These are phyloP conservation scores for Dactylorhiza incarnata DNA, from an alignment of 106 monocot genomes.

Conservation along the genomic window DNA sequence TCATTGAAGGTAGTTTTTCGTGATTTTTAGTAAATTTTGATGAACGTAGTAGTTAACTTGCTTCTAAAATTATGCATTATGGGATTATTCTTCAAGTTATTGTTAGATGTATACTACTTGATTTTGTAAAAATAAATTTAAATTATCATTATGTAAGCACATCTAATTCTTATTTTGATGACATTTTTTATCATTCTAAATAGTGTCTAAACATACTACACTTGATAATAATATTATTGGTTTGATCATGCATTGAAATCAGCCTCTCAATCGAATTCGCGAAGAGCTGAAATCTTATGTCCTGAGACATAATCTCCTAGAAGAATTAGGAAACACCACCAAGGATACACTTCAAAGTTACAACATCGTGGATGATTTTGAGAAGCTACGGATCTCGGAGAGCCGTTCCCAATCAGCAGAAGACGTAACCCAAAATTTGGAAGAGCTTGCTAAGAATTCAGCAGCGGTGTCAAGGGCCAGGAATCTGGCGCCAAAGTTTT, in stretches of 20 bases:
- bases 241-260: neutral
- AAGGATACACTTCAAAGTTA: conserved; percentile 60
- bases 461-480: conserved; percentile 9
- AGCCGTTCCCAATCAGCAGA: conserved; percentile 11
- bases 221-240: neutral
- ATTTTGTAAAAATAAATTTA: too few species aligned
- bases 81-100: too few species aligned
- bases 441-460: conserved; percentile 12
- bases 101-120: too few species aligned
- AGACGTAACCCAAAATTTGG: conserved; percentile 15
- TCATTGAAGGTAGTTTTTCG: neutral
- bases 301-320: conserved; percentile 33
- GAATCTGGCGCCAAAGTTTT: conserved; percentile 43
- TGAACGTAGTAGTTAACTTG: neutral
- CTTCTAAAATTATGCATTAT: too few species aligned
- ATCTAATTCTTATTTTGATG: too few species aligned
- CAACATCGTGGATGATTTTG: conserved; percentile 50
- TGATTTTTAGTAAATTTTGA: neutral
- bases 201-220: neutral
- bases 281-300: conserved; percentile 80
- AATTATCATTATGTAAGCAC: too few species aligned
- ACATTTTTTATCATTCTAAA: neutral
- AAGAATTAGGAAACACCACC: conserved; percentile 37
- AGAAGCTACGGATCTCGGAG: conserved; percentile 28
- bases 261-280: conserved; percentile 58